Evolutionary conservation across 2,329 filamentous ascomycete species (phyloP), one percentile per base, ranked within the genome.

Genomic region (Teratosphaeriaceae sp.): DNA sequence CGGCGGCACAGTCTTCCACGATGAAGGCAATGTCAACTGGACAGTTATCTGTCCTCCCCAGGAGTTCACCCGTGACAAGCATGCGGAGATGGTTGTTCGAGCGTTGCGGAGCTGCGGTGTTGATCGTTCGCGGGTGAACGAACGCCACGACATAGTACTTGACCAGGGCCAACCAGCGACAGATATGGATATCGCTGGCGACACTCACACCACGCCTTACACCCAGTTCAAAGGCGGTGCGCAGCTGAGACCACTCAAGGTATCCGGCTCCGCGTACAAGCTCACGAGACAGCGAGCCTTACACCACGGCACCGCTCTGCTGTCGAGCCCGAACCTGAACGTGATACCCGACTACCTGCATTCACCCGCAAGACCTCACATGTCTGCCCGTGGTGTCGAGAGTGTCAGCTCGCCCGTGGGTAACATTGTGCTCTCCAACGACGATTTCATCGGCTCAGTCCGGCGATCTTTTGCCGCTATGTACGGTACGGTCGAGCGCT

Each of bases 241-340:
- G 3, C 22, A 8, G 8, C 23, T 34, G 12, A 54, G 56, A 26
- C 64, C 71, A 7, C 52, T 82, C 59, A 98, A 98, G 64, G 76
- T 97, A 9, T 95, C 88, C 0, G 92, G 92, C 1, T 96, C 88
- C 1, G 92, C 92, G 9, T 98, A 94, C 68, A 97, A 97, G 65
- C 73, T 98, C 42, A 96, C 86, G 0, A 75, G 85, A 19, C 70
- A 79, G 38, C 76, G 90, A 34, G 84, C 88, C 6, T 72, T 98
- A 45, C 92, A 98, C 65, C 92, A 98, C 65, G 92, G 89, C 6
- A 98, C 92, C 0, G 92, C 88, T 57, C 72, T 98, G 33, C 71
- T 97, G 2, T 72, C 75, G 24, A 89, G 86, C 42, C 83, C 84
- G 2, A 85, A 94, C 59, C 69, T 97, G 31, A 63, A 69, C 22